Percentiles rank a stretch among this genome's conserved stretches.
Evolutionary conservation across 202 grass and related monocot species (phyloP).

Genomic region (Schoenoplectus triqueter): DNA sequence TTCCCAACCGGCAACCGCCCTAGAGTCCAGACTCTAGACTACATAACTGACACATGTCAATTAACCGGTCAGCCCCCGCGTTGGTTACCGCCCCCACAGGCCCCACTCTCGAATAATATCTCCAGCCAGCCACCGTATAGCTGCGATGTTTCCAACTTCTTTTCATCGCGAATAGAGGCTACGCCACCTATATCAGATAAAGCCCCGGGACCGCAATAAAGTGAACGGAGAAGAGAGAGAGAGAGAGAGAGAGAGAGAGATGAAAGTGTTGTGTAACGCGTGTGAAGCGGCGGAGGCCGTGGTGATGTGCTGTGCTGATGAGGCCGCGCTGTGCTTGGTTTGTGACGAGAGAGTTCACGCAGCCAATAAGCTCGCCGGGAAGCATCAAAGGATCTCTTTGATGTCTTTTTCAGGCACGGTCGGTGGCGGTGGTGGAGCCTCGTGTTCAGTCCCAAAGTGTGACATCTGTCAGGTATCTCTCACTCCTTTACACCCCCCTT

Average conservation of each 20-base stretch:
- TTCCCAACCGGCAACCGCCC: background rate
- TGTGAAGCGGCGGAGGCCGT: conserved; percentile 88
- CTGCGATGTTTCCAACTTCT: background rate
- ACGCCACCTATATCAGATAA: background rate
- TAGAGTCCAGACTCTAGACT: background rate
- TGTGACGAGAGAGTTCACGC: conserved; percentile 98
- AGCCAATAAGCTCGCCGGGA: conserved; percentile 89
- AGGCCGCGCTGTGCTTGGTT: conserved; percentile 79
- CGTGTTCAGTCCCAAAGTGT: conserved; percentile 66
- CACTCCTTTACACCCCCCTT: no score
- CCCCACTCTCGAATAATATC: conserved; percentile 22
- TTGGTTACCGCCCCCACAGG: background rate
- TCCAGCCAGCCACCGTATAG: background rate
- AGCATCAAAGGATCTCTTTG: conserved; percentile 89
- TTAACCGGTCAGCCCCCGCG: background rate
- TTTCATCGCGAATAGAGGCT: background rate
- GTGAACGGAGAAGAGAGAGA: background rate
- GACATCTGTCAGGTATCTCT: conserved; percentile 84
- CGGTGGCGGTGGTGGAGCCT: background rate
- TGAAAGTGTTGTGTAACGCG: conserved; percentile 99
- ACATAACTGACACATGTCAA: background rate
- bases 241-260: conserved; percentile 33
- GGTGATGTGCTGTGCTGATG: conserved; percentile 97
- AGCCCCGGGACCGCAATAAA: background rate
- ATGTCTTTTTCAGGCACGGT: conserved; percentile 27